Percentiles rank a stretch among this genome's conserved stretches.
Evolutionary conservation across 129 eudicot genomes (phyloP).

Genomic region (Erigeron canadensis): DNA sequence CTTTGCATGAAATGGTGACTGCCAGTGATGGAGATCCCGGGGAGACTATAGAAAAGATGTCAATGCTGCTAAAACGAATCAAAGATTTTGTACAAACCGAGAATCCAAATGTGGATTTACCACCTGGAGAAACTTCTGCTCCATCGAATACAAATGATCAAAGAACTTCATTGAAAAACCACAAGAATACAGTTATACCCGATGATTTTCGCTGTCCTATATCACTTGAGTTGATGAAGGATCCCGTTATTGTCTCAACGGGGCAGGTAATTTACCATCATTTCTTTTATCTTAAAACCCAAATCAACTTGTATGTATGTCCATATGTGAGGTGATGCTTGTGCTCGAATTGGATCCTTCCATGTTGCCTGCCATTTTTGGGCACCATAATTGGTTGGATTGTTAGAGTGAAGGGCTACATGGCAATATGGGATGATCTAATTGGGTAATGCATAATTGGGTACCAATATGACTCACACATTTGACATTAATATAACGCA

Average conservation of each 20-base stretch:
- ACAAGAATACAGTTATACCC: constrained; percentile 55
- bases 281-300: not conserved
- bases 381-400: too few species aligned
- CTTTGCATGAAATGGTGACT: constrained; percentile 89
- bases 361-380: too few species aligned
- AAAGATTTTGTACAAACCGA: constrained; percentile 83
- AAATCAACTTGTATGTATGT: not conserved
- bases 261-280: constrained; percentile 63
- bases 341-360: too few species aligned
- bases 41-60: constrained; percentile 87
- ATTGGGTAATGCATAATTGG: too few species aligned
- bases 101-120: constrained; percentile 50
- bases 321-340: too few species aligned
- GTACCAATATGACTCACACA: too few species aligned
- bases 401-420: too few species aligned
- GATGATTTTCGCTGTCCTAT: constrained; percentile 98
- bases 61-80: constrained; percentile 67
- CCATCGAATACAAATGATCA: constrained; percentile 54
- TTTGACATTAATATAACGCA: not conserved
- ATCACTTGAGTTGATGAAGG: constrained; percentile 91
- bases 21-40: constrained; percentile 71
- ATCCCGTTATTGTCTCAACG: constrained; percentile 96
- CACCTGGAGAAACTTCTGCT: constrained; percentile 43
- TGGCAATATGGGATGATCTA: too few species aligned
- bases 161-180: constrained; percentile 37